phyloP scores from a whole-genome alignment of 2,329 filamentous ascomycete genomes.

The Colletotrichum cordylinicola region DNA sequence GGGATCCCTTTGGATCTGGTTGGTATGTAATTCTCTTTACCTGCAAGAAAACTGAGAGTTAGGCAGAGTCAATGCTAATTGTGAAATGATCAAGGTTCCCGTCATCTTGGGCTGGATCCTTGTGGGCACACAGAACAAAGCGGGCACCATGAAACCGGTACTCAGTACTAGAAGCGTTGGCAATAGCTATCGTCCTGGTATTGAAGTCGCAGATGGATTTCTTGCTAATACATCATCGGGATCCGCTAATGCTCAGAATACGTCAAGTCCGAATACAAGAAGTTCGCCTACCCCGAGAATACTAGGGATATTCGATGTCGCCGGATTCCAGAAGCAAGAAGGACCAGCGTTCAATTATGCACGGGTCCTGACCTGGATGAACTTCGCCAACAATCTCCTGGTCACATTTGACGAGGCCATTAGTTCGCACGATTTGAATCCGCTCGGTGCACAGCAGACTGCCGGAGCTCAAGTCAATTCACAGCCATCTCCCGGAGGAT shows the following conservation, averaged over 20 bases:
- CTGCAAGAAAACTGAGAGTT: too few relatives aligned
- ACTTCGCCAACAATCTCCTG: neutral
- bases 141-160: neutral
- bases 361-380: neutral
- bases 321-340: neutral
- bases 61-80: neutral
- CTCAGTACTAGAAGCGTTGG: too few relatives aligned
- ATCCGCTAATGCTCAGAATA: neutral
- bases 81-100: neutral
- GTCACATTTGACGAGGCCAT: neutral
- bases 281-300: too few relatives aligned
- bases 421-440: neutral
- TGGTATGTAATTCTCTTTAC: neutral
- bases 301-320: neutral
- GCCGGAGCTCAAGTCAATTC: accelerated
- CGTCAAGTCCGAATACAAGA: too few relatives aligned
- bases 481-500: neutral
- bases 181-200: neutral
- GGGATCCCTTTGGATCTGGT: neutral
- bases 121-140: neutral
- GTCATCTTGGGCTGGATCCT: neutral
- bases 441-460: neutral
- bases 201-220: accelerated
- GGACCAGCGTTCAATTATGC: neutral
- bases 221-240: accelerated